Percentiles rank a stretch among this genome's conserved stretches.
phyloP scores from a whole-genome alignment of 768 basidiomycete genomes.

The Trametes sanguinea region DNA sequence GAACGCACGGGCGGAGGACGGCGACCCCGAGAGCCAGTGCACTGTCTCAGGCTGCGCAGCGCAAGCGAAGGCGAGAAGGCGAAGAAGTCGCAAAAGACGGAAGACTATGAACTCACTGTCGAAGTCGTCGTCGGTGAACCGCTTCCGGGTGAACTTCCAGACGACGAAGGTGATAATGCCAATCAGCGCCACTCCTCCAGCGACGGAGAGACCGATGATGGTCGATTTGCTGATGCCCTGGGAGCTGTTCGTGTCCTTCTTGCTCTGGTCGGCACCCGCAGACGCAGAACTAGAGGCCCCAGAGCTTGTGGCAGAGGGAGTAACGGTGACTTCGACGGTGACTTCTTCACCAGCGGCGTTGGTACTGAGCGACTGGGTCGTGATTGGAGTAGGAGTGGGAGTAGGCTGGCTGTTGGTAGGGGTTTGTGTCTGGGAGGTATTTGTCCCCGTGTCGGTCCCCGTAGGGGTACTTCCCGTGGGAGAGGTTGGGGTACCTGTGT shows the following conservation, averaged over 20 bases:
- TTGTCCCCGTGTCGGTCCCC: conserved; percentile 1
- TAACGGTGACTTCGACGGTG: conserved; percentile 28
- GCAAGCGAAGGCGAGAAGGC: not conserved
- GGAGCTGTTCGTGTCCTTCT: conserved; percentile 25
- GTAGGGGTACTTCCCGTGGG: not conserved
- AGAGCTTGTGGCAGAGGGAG: conserved; percentile 24
- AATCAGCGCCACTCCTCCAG: conserved; percentile 75
- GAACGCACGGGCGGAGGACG: not conserved
- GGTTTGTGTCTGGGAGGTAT: not conserved
- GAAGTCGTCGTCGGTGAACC: conserved; percentile 61
- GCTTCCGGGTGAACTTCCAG: conserved; percentile 87
- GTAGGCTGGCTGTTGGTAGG: conserved; percentile 7
- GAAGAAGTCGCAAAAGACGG: not conserved
- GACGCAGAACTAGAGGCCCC: conserved; percentile 31
- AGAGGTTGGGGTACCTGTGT: not conserved
- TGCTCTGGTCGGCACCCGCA: conserved; percentile 27
- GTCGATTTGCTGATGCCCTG: conserved; percentile 64
- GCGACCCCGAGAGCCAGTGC: conserved; percentile 5
- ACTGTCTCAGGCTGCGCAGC: not conserved
- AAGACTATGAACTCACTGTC: conserved; percentile 58
- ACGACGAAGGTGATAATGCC: conserved; percentile 74
- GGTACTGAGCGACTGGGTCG: conserved; percentile 30
- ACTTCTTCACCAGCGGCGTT: conserved; percentile 33
- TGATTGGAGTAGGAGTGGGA: conserved; percentile 8
- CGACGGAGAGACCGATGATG: conserved; percentile 79